These are phyloP conservation scores for Trypanosomatidae sp. DNA, from an alignment of 208 protist species.

Conservation along the genomic window DNA sequence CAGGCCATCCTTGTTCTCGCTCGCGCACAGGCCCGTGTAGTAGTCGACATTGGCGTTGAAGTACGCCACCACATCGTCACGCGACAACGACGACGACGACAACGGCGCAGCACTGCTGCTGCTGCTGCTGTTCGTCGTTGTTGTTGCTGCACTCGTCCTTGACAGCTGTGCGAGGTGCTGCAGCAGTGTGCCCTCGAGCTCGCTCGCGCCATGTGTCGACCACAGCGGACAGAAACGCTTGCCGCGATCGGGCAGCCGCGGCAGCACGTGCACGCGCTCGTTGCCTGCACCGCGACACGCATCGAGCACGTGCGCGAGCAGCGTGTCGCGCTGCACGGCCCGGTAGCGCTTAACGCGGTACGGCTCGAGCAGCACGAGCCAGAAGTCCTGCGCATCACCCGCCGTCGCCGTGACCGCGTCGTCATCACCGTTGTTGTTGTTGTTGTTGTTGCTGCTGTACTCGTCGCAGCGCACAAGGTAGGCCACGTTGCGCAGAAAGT, in stretches of 20 bases:
- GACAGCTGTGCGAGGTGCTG: too few relatives aligned
- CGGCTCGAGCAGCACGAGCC: constrained; percentile 67
- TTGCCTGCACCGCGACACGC: constrained; percentile 63
- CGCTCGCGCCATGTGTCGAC: constrained; percentile 35
- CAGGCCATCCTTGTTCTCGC: constrained; percentile 79
- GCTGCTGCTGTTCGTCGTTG: too few relatives aligned
- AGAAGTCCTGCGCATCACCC: constrained; percentile 80
- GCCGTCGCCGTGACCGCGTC: too few relatives aligned
- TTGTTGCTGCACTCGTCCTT: background rate
- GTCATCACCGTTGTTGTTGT: too few relatives aligned
- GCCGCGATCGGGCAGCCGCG: constrained; percentile 29
- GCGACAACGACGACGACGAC: constrained; percentile 1
- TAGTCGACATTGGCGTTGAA: constrained; percentile 87
- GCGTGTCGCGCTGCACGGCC: constrained; percentile 68
- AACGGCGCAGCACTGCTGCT: constrained; percentile 4
- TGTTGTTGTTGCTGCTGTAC: too few relatives aligned
- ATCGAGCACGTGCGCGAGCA: constrained; percentile 78
- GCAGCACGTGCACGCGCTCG: constrained; percentile 41
- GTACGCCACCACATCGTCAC: constrained; percentile 29
- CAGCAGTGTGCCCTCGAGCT: constrained; percentile 81
- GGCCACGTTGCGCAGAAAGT: constrained; percentile 52
- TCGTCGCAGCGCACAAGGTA: constrained; percentile 72
- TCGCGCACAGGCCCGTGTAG: constrained; percentile 71
- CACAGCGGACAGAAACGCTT: constrained; percentile 50
- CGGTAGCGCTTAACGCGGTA: constrained; percentile 53